These are phyloP conservation scores for Exophiala aquamarina DNA, from an alignment of 2,329 filamentous ascomycete species.

Conservation along the genomic window DNA sequence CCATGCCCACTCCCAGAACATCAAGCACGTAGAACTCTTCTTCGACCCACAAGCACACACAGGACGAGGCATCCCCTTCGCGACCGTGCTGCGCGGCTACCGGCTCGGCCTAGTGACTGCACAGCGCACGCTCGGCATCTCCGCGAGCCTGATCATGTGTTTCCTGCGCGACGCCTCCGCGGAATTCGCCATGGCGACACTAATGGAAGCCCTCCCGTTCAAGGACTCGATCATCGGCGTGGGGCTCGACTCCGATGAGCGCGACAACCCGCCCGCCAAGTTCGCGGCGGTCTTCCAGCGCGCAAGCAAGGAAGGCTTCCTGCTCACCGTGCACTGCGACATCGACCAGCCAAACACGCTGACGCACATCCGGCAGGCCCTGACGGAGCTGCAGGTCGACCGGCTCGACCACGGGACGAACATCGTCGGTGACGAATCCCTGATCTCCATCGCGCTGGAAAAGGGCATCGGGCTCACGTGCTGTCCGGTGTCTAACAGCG, in stretches of 20 bases:
- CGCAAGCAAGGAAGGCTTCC: conserved; percentile 39
- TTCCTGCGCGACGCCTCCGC: conserved; percentile 55
- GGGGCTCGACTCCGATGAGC: conserved; percentile 29
- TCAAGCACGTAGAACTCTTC: conserved; percentile 74
- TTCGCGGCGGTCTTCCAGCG: conserved; percentile 26
- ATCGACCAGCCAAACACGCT: conserved; percentile 51
- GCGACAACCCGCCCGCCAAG: conserved; percentile 26
- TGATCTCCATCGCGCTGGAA: conserved; percentile 15
- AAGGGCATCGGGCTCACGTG: conserved; percentile 26
- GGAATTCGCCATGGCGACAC: conserved; percentile 28
- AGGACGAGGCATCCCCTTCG: conserved; percentile 61
- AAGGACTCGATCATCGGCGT: conserved; percentile 28
- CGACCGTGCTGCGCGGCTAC: conserved; percentile 65
- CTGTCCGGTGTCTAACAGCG: conserved; percentile 27
- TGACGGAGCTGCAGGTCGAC: conserved; percentile 27
- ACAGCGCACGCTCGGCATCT: conserved; percentile 62
- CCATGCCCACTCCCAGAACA: conserved; percentile 62
- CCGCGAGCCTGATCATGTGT: conserved; percentile 67
- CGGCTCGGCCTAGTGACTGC: conserved; percentile 60
- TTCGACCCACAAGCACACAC: conserved; percentile 79
- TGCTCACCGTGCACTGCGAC: conserved; percentile 53
- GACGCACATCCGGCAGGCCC: conserved; percentile 42
- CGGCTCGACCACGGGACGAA: conserved; percentile 30
- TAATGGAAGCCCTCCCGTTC: conserved; percentile 27
- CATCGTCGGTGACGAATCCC: conserved; percentile 19